Evolutionary conservation across 106 monocot species (phyloP).

Genomic region (Iris macrosiphon): DNA sequence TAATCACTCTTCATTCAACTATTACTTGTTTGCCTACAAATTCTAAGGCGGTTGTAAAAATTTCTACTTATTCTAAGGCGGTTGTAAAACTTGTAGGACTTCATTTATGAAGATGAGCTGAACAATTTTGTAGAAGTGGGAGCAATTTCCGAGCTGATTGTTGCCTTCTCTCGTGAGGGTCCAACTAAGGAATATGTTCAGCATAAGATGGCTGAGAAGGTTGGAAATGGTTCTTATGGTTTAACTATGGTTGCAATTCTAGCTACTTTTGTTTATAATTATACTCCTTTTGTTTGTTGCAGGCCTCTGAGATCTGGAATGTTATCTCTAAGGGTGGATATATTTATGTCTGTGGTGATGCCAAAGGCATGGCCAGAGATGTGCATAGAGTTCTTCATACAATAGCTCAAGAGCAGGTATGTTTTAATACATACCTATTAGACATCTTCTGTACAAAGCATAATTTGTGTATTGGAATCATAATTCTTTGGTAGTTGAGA

Average conservation of each 20-base stretch:
- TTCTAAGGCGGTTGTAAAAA: too few species aligned
- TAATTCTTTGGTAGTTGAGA: too few species aligned
- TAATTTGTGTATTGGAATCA: too few species aligned
- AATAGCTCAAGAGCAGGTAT: conserved; percentile 49
- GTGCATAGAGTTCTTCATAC: conserved; percentile 66
- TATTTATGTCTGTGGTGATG: conserved; percentile 82
- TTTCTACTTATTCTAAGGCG: background rate
- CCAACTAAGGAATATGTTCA: conserved; percentile 71
- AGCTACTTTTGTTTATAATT: background rate
- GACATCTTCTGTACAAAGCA: too few species aligned
- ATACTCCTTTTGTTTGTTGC: background rate
- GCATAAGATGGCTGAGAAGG: conserved; percentile 72
- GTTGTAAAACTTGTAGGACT: conserved; percentile 33
- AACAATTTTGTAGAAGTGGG: conserved; percentile 46
- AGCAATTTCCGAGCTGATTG: conserved; percentile 56
- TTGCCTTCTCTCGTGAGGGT: conserved; percentile 72
- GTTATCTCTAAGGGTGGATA: conserved; percentile 55
- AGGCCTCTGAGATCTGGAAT: conserved; percentile 63
- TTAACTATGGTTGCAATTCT: too few species aligned
- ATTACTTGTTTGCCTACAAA: background rate
- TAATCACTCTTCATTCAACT: background rate
- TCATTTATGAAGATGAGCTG: conserved; percentile 71
- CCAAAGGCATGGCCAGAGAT: conserved; percentile 86
- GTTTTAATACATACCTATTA: background rate
- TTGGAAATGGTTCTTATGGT: conserved; percentile 1